Base-by-base conservation (phyloP, 352 stramenopile species). In the Phytophthora podocarpi region DNA sequence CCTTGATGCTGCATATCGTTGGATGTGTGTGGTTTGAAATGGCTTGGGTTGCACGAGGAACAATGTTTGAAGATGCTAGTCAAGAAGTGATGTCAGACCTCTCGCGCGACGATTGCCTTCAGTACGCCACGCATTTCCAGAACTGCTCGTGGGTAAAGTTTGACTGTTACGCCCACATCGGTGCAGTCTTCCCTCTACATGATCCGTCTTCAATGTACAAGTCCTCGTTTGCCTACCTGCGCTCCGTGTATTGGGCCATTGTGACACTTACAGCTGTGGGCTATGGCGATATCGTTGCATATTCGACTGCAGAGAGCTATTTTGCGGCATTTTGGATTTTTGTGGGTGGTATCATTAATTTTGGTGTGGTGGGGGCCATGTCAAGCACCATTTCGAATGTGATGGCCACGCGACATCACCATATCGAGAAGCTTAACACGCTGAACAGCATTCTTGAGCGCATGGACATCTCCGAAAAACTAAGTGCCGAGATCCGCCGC, bases 291-390 rank as follows among this genome's bases (percentile, higher is more conserved):
- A 91, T 93, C 11, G 76, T 80, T 18, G 81, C 85, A 0, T 92
- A 82, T 45, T 91, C 85, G 12, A 94, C 85, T 3, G 58, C 78
- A 0, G 83, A 94, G 51, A 91, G 71, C 21, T 88, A 82, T 31
- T 94, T 89, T 31, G 85, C 85, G 0, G 80, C 80, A 18, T 20
- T 88, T 0, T 94, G 85, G 85, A 87, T 92, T 23, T 94, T 88
- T 56, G 40, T 91, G 1, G 80, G 81, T 2, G 81, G 82, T 7
- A 71, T 93, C 8, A 81, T 94, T 60, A 94, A 94, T 49, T 94
- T 91, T 57, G 82, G 74, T 1, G 81, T 92, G 10, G 80, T 92
- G 5, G 85, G 83, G 12, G 85, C 85, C 1, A 94, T 94, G 79
- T 94, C 85, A 9, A 91, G 78, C 31, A 91, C 76, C 0, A 87